Evolutionary conservation across 371 early-diverging fungal species (phyloP).

Genomic region (Actinomucor elegans): DNA sequence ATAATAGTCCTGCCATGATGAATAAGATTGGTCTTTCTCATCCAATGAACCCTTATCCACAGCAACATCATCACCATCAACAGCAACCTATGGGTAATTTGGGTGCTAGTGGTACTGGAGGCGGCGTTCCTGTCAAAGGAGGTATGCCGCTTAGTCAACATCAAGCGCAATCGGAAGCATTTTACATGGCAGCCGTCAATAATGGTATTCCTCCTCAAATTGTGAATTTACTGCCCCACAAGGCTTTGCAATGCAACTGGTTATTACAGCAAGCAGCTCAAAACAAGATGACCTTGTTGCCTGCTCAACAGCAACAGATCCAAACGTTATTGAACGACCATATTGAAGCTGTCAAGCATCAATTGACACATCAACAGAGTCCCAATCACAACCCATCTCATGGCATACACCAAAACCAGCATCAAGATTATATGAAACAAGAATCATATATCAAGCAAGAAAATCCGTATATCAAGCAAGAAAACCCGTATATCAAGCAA

Average conservation of each 20-base stretch:
- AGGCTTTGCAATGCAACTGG: constrained; percentile 37
- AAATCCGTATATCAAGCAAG: neutral
- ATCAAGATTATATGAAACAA: neutral
- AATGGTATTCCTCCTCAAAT: constrained; percentile 37
- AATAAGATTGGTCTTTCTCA: neutral
- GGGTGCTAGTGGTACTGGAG: neutral
- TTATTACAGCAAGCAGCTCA: constrained; percentile 33
- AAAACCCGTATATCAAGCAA: neutral
- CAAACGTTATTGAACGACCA: constrained; percentile 20
- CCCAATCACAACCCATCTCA: neutral
- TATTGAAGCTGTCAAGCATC: constrained; percentile 24
- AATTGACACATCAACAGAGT: constrained; percentile 5
- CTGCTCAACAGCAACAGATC: constrained; percentile 30
- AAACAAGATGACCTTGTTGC: constrained; percentile 19
- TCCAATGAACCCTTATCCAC: neutral
- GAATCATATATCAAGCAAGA: too few species aligned
- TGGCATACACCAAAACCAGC: constrained; percentile 6
- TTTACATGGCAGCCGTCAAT: constrained; percentile 33
- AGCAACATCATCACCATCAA: neutral
- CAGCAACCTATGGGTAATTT: neutral
- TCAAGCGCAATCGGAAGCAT: constrained; percentile 24
- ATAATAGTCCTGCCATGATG: constrained; percentile 7
- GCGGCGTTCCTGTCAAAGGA: constrained; percentile 19
- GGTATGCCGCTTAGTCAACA: constrained; percentile 25
- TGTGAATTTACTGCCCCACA: constrained; percentile 27